Evolutionary conservation across 352 stramenopile genomes (phyloP).

Genomic region (Phytophthora agathidicida): DNA sequence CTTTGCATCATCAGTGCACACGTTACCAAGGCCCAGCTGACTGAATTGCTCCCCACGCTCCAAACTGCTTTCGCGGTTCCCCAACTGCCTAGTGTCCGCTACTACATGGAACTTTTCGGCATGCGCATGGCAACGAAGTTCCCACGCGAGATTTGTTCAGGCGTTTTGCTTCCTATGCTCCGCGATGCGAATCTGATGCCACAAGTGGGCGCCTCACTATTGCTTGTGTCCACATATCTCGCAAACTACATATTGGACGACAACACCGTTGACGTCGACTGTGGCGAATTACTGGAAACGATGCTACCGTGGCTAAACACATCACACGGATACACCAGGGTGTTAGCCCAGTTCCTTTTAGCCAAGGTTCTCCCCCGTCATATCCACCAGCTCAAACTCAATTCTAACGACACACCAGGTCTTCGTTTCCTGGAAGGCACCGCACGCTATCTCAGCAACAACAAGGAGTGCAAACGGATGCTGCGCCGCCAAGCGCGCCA

Average conservation of each 20-base stretch:
- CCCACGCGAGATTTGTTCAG: constrained; percentile 42
- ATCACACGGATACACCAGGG: constrained; percentile 82
- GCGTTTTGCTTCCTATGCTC: constrained; percentile 65
- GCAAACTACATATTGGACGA: constrained; percentile 42
- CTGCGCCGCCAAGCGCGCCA: constrained; percentile 73
- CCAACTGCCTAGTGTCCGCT: constrained; percentile 72
- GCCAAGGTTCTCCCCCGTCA: constrained; percentile 69
- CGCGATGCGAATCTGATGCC: constrained; percentile 73
- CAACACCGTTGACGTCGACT: constrained; percentile 22
- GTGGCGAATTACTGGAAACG: constrained; percentile 44
- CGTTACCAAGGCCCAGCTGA: constrained; percentile 34
- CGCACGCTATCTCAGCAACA: constrained; percentile 70
- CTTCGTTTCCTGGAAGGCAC: constrained; percentile 60
- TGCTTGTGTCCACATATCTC: constrained; percentile 61
- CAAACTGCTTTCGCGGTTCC: constrained; percentile 59
- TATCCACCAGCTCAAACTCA: constrained; percentile 40
- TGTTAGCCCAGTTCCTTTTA: constrained; percentile 78
- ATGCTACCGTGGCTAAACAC: constrained; percentile 82
- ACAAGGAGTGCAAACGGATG: constrained; percentile 88
- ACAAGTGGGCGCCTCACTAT: constrained; percentile 66
- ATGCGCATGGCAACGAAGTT: constrained; percentile 74
- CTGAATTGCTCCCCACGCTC: constrained; percentile 36
- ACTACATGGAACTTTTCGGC: constrained; percentile 85
- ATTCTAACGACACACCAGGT: constrained; percentile 23
- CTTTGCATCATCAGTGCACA: constrained; percentile 74